Evolutionary conservation across 306 rosid species (phyloP), one percentile per base, ranked within the genome.

Genomic region (Prunus fruticosa): DNA sequence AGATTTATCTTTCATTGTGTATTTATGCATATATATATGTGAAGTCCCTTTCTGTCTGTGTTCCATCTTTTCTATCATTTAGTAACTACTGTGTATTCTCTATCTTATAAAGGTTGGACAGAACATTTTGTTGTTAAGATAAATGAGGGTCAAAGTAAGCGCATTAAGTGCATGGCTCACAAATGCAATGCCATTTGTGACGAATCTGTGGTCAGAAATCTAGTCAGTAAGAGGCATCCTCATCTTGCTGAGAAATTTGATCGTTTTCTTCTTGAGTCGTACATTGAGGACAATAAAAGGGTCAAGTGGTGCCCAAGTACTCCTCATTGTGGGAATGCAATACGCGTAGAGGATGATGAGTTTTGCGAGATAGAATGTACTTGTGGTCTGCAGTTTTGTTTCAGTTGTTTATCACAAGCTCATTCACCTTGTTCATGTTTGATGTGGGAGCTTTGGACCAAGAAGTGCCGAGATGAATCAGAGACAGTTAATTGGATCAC

Each of bases 401-500:
- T 96, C 66, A 77, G 86, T 51, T 96, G 99, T 82, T 87, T 82
- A 72, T 87, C 79, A 27, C 89, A 96, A 71, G 93, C 98, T 23
- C 99, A 96, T 83, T 96, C 99, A 6, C 99, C 99, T 6, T 96
- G 99, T 81, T 92, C 99, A 14, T 96, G 99, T 76, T 71, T 78
- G 83, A 92, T 92, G 98, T 96, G 97, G 97, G 93, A 92, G 82
- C 93, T 91, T 75, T 96, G 99, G 99, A 78, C 86, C 51, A 91
- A 89, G 86, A 96, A 96, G 83, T 92, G 98, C 79, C 85, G 84
- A 45, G 99, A 96, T 72, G 99, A 96, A 84, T 96, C 99, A n/a
- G 99, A 92, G 86, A 92, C 93, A 22, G 97, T 96, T 77, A 96
- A 96, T 79, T 96, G 99, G 99, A 92, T 96, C 67, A 92, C 99